A percentile compares a stretch with the other conserved stretches of the same genome.
These are phyloP conservation scores for Narthecium ossifragum DNA, from an alignment of 106 monocot genomes.

Conservation along the genomic window DNA sequence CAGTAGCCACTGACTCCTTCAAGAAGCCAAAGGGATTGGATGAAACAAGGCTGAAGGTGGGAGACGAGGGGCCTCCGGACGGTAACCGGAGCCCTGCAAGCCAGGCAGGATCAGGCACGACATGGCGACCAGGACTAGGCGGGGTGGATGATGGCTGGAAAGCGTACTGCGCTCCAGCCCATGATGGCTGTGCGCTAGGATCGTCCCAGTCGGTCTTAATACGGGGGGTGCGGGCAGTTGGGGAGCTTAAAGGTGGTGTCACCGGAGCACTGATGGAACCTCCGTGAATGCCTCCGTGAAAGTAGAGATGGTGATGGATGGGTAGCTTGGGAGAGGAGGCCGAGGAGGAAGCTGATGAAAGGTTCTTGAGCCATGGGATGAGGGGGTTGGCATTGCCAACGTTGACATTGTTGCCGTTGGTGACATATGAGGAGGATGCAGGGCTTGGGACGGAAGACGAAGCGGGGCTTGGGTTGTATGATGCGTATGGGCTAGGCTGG, in stretches of 20 bases:
- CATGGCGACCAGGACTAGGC: constrained; percentile 31
- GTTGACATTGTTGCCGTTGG: constrained; percentile 17
- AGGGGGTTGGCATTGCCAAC: constrained; percentile 36
- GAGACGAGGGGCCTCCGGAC: constrained; percentile 33
- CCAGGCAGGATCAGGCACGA: constrained; percentile 24
- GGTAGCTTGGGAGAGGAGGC: constrained; percentile 31
- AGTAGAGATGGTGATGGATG: constrained; percentile 32
- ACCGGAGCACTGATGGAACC: constrained; percentile 76
- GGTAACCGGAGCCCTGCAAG: constrained; percentile 23
- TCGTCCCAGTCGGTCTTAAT: constrained; percentile 59
- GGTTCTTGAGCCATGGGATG: constrained; percentile 85
- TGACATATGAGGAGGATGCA: constrained; percentile 47
- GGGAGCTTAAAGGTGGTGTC: constrained; percentile 65
- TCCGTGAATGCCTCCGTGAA: constrained; percentile 43
- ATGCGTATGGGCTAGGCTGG: constrained; percentile 66
- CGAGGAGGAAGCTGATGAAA: constrained; percentile 47
- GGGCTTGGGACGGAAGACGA: constrained; percentile 70
- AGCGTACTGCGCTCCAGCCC: constrained; percentile 16
- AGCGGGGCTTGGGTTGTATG: constrained; percentile 56
- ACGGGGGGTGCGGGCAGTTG: constrained; percentile 40
- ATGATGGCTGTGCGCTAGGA: constrained; percentile 24
- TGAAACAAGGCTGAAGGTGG: constrained; percentile 53
- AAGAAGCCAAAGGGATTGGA: constrained; percentile 31
- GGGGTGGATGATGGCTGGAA: constrained; percentile 34
- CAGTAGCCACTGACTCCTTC: constrained; percentile 12